These are phyloP conservation scores for Penicillium crystallinum DNA, from an alignment of 495 filamentous ascomycete species.

Conservation along the genomic window DNA sequence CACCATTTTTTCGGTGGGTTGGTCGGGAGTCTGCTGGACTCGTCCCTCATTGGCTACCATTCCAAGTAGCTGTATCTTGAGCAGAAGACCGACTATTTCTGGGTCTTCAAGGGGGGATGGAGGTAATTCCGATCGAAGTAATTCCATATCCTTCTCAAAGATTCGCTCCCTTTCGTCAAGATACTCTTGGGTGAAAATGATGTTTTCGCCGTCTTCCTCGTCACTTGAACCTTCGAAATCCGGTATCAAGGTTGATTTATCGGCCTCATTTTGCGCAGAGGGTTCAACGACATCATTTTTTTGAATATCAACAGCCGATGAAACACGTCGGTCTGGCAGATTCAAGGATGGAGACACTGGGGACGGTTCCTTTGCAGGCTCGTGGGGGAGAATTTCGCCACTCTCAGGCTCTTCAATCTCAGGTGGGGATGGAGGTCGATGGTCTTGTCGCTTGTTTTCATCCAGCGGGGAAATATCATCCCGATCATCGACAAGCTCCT, in stretches of 20 bases:
- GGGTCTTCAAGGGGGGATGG: conserved; percentile 42
- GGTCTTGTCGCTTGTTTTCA: conserved; percentile 17
- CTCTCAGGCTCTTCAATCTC: conserved; percentile 2
- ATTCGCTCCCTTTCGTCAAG: conserved; percentile 44
- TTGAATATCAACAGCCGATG: neutral
- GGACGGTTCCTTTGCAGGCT: conserved; percentile 1
- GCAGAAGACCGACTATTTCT: conserved; percentile 36
- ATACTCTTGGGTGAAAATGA: conserved; percentile 46
- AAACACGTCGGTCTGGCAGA: conserved; percentile 13
- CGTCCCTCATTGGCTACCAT: conserved; percentile 31
- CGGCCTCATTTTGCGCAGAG: conserved; percentile 1
- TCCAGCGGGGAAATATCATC: conserved; percentile 24
- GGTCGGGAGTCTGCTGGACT: neutral
- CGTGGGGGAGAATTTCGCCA: neutral
- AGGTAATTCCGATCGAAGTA: conserved; percentile 42
- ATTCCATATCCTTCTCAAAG: conserved; percentile 44
- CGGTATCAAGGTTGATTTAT: conserved; percentile 19
- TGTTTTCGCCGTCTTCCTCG: conserved; percentile 44
- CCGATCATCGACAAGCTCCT: conserved; percentile 40
- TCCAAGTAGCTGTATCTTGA: conserved; percentile 43
- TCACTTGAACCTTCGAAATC: conserved; percentile 35
- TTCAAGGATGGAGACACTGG: conserved; percentile 12
- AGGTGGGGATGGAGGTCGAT: conserved; percentile 2
- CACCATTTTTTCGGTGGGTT: neutral
- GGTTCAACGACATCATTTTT: conserved; percentile 11